phyloP scores from a whole-genome alignment of 2,329 filamentous ascomycete genomes.

The Trichoderma semiorbis region DNA sequence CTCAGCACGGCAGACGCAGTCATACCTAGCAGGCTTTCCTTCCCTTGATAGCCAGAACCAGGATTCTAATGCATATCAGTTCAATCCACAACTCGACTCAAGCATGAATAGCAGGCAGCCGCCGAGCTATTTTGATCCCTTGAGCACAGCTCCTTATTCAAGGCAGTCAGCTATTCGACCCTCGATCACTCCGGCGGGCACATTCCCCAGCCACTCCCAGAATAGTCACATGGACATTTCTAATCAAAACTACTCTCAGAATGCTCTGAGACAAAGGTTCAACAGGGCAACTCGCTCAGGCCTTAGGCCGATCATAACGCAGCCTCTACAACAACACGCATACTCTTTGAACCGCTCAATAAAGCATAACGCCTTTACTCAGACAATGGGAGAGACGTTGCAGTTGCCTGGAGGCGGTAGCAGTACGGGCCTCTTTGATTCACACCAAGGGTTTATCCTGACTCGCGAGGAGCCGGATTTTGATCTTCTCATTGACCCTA shows the following conservation, averaged over 20 bases:
- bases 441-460: neutral
- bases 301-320: neutral
- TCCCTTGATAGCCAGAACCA: neutral
- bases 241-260: neutral
- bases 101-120: neutral
- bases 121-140: neutral
- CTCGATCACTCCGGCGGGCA: neutral
- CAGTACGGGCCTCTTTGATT: neutral
- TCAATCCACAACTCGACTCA: neutral
- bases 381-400: neutral
- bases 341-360: neutral
- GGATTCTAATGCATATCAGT: neutral
- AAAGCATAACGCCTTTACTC: neutral
- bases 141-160: neutral
- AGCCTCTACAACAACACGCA: neutral
- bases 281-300: neutral
- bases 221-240: neutral
- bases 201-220: neutral
- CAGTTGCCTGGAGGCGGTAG: neutral
- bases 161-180: neutral
- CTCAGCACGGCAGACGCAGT: neutral
- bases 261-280: neutral
- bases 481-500: neutral
- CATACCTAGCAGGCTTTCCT: neutral
- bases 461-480: neutral